A percentile compares a stretch with the other conserved stretches of the same genome.
Evolutionary conservation across 495 filamentous ascomycete genomes (phyloP).

Genomic region (Sabuloglossum arenarium): DNA sequence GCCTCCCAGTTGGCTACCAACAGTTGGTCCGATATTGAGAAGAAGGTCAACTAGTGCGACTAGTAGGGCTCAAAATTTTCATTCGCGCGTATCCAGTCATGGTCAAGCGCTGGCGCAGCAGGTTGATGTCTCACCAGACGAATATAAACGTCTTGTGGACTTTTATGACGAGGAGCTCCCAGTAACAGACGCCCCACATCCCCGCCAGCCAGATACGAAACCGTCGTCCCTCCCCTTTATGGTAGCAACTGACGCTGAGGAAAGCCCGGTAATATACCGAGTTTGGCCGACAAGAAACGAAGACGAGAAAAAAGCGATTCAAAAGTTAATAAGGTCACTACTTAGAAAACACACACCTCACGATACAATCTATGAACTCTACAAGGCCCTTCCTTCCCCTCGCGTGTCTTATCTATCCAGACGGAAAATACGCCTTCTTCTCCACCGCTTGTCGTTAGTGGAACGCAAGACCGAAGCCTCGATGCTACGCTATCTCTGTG

Average conservation of each 20-base stretch:
- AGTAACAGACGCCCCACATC: background rate
- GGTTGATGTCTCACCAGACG: background rate
- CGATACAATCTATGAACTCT: constrained; percentile 27
- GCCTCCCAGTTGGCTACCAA: background rate
- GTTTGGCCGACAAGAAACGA: background rate
- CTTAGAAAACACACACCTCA: constrained; percentile 5
- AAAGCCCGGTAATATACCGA: background rate
- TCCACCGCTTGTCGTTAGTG: constrained; percentile 44
- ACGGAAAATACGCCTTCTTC: constrained; percentile 35
- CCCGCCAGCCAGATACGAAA: background rate
- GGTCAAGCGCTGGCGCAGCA: background rate
- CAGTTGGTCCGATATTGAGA: background rate
- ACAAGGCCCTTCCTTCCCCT: constrained; percentile 38
- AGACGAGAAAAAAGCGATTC: background rate
- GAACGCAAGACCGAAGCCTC: constrained; percentile 30
- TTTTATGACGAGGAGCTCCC: background rate
- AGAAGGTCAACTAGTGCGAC: background rate
- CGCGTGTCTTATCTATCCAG: constrained; percentile 42
- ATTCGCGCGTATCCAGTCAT: background rate
- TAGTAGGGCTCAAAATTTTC: background rate
- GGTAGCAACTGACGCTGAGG: background rate
- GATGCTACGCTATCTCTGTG: constrained; percentile 63
- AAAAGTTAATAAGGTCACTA: background rate
- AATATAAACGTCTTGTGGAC: background rate
- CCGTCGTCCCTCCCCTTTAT: background rate